phyloP scores from a whole-genome alignment of 768 basidiomycete species.

The Piloderma croceum region DNA sequence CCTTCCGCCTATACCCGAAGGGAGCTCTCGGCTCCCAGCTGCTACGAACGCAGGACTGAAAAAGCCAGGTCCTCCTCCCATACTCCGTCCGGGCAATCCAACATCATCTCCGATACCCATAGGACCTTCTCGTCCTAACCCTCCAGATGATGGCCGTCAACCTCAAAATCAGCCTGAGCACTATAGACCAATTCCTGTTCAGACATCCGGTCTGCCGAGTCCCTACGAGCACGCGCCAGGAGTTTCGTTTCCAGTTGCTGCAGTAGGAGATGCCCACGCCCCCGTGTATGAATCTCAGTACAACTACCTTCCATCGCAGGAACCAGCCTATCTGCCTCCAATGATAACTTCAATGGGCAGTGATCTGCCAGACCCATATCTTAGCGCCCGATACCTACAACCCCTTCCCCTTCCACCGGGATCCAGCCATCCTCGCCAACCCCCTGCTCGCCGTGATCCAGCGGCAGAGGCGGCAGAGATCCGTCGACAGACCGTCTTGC shows the following conservation, averaged over 20 bases:
- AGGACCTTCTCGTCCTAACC: conserved; percentile 2
- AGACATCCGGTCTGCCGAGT: background rate
- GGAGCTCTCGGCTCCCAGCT: conserved; percentile 5
- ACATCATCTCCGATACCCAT: conserved; percentile 7
- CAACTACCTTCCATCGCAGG: too few species aligned
- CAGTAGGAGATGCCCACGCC: too few species aligned
- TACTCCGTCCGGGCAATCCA: conserved; percentile 38
- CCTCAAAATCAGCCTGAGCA: background rate
- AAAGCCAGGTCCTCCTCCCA: conserved; percentile 35
- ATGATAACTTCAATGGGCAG: conserved; percentile 1
- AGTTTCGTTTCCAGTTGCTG: too few species aligned
- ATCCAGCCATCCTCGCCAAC: background rate
- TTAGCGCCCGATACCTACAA: conserved; percentile 43
- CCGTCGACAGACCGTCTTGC: background rate
- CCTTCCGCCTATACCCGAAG: conserved; percentile 38
- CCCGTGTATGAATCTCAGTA: too few species aligned
- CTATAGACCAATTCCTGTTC: background rate
- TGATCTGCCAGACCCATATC: conserved; percentile 38
- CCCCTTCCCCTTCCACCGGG: conserved; percentile 46
- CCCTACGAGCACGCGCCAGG: too few species aligned
- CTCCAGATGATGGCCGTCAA: conserved; percentile 8
- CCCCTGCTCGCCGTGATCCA: background rate
- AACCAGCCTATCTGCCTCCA: too few species aligned
- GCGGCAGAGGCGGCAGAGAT: background rate
- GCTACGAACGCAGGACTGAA: background rate